phyloP scores from a whole-genome alignment of 495 filamentous ascomycete genomes.

The Penicillium coffeae region DNA sequence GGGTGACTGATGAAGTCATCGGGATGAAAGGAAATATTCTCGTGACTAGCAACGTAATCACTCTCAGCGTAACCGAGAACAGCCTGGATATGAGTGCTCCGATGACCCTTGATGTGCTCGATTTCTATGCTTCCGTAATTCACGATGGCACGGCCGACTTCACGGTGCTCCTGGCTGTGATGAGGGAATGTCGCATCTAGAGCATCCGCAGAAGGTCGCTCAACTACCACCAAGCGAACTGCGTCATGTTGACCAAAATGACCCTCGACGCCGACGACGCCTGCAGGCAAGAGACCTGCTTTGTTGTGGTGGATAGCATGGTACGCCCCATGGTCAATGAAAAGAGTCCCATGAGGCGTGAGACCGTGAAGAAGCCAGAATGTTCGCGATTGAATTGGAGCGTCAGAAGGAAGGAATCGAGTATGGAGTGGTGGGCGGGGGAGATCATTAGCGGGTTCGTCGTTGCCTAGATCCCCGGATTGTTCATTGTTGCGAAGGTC shows the following conservation, averaged over 20 bases:
- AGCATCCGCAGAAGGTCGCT: conserved; percentile 38
- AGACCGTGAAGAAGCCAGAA: conserved; percentile 97
- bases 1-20: conserved; percentile 20
- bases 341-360: conserved; percentile 85
- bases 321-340: conserved; percentile 86
- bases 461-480: conserved; percentile 10
- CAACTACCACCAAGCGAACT: conserved; percentile 76
- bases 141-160: conserved; percentile 87
- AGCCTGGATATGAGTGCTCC: conserved; percentile 73
- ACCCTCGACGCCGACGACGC: conserved; percentile 85
- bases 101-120: conserved; percentile 72
- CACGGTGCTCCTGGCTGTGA: conserved; percentile 52
- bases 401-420: conserved; percentile 81
- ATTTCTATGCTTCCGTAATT: conserved; percentile 91
- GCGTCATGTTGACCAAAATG: conserved; percentile 88
- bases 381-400: conserved; percentile 84
- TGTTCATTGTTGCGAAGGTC: conserved; percentile 31
- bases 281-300: conserved; percentile 86
- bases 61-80: conserved; percentile 88
- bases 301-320: conserved; percentile 65
- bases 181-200: conserved; percentile 42
- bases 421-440: conserved; percentile 70
- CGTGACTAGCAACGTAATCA: conserved; percentile 87
- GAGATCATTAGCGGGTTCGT: conserved; percentile 13
- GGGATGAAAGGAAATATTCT: conserved; percentile 71